Percentiles rank a stretch among this genome's conserved stretches.
These are phyloP conservation scores for Daldinia sp. DNA, from an alignment of 2,329 filamentous ascomycete genomes.

Conservation along the genomic window DNA sequence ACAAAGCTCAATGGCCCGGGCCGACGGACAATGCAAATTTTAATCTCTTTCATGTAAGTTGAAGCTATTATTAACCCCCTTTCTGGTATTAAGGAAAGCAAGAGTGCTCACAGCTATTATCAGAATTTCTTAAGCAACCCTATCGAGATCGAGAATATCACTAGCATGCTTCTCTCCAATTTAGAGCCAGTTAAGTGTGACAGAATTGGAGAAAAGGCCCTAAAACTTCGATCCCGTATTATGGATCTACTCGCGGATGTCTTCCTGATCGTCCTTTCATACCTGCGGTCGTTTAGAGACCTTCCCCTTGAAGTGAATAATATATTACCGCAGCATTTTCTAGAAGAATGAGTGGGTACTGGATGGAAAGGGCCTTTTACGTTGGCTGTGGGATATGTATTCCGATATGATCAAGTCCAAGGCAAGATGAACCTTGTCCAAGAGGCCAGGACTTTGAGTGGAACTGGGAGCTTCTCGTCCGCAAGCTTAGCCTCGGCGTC, in stretches of 20 bases:
- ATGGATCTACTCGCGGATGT: neutral
- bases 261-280: neutral
- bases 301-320: neutral
- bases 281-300: neutral
- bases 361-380: neutral
- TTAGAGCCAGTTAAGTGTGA: neutral
- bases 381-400: neutral
- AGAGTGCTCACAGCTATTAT: neutral
- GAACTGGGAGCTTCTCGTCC: conserved; percentile 27
- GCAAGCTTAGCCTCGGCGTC: conserved; percentile 8
- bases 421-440: conserved; percentile 11
- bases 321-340: neutral
- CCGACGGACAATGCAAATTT: neutral
- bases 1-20: neutral
- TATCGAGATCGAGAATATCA: neutral
- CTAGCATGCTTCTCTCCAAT: neutral
- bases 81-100: no score
- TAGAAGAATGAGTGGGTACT: neutral
- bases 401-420: conserved; percentile 1
- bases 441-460: conserved; percentile 15
- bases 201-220: neutral
- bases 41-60: neutral
- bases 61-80: neutral
- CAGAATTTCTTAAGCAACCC: neutral
- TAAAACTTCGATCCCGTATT: neutral